Evolutionary conservation across 192 early-diverging fungal species (phyloP).

Genomic region (Dissophora ornata): DNA sequence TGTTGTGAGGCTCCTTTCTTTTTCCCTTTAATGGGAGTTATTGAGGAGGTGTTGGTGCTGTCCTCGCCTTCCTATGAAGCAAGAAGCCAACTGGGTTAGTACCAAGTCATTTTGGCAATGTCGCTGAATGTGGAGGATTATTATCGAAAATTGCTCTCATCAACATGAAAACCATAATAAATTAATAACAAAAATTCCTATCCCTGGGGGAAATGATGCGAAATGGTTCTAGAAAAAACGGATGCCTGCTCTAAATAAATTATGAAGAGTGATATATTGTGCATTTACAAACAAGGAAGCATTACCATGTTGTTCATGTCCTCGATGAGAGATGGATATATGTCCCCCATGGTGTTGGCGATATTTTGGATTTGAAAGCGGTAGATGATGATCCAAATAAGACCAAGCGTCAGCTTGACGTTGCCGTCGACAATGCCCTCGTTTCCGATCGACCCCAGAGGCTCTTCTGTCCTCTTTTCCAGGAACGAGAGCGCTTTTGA

Average conservation of each 20-base stretch:
- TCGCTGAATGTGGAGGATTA: no score
- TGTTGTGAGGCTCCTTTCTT: constrained; percentile 42
- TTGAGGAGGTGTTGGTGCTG: background rate
- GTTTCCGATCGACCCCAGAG: constrained; percentile 73
- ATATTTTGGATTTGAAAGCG: constrained; percentile 67
- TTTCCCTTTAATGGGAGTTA: constrained; percentile 13
- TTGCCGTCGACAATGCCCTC: constrained; percentile 86
- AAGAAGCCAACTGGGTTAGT: background rate
- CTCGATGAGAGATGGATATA: constrained; percentile 45
- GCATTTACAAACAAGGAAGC: background rate
- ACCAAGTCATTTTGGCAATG: no score
- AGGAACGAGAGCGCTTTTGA: constrained; percentile 79
- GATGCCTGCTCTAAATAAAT: no score
- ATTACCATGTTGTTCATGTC: constrained; percentile 50
- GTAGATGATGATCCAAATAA: constrained; percentile 66
- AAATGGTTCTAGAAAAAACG: no score
- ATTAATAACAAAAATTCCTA: constrained; percentile 14
- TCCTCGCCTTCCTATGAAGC: constrained; percentile 32
- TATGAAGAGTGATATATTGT: no score
- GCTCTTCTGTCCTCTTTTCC: constrained; percentile 53
- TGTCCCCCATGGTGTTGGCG: constrained; percentile 45
- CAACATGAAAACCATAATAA: constrained; percentile 31
- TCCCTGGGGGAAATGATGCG: no score
- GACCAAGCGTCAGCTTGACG: constrained; percentile 69
- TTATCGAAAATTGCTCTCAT: constrained; percentile 10